Conservation (phyloP, 257 asterid species). For the Nicotiana paniculata region DNA sequence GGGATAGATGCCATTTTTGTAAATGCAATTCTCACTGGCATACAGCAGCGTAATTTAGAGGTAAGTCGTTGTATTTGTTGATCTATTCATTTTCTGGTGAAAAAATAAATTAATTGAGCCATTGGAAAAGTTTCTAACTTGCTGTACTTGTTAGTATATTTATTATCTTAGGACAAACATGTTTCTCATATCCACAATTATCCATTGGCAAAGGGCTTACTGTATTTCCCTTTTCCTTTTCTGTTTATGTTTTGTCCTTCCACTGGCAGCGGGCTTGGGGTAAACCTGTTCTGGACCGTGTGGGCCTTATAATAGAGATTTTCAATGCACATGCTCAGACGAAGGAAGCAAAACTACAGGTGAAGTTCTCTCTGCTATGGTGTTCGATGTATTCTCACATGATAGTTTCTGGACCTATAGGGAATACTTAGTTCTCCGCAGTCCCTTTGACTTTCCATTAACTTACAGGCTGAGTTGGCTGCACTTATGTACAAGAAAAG, state of each 20-base stretch:
- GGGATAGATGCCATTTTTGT: constrained; percentile 86
- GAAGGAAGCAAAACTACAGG: constrained; percentile 96
- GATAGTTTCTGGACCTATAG: background rate
- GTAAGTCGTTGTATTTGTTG: constrained; percentile 29
- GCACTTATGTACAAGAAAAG: constrained; percentile 91
- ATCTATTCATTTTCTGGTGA: background rate
- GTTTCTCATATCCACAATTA: background rate
- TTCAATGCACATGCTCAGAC: constrained; percentile 99
- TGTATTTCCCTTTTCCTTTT: background rate
- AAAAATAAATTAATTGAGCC: background rate
- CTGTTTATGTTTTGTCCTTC: background rate
- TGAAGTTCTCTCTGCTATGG: constrained; percentile 18
- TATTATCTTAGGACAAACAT: background rate
- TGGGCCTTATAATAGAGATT: constrained; percentile 88
- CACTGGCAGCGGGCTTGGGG: constrained; percentile 61
- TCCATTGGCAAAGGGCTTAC: background rate
- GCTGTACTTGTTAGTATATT: background rate
- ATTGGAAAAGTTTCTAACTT: background rate
- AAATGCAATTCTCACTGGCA: constrained; percentile 70
- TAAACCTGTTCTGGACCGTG: constrained; percentile 89
- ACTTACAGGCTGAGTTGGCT: constrained; percentile 85
- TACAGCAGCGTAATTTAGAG: constrained; percentile 93
- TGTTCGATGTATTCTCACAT: background rate
- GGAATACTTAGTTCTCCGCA: background rate
- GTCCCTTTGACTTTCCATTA: constrained; percentile 3